Evolutionary conservation across 139 green algal genomes (phyloP), one percentile per base, ranked within the genome.

Genomic region (Volvox reticuliferus): DNA sequence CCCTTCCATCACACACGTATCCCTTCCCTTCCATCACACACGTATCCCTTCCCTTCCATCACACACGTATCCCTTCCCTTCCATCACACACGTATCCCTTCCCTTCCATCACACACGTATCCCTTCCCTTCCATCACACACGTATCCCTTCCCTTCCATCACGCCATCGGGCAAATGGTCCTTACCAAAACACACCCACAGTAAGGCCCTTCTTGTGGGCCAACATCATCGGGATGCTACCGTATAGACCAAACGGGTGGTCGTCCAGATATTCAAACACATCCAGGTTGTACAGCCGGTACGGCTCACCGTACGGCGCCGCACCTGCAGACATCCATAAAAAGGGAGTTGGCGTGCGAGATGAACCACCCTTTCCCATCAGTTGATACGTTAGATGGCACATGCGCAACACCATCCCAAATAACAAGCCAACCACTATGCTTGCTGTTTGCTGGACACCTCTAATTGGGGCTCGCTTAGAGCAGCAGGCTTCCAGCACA

Each of bases 251-350:
- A 94, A 99, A 99, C 18, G 97, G 96, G 3, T 95, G 98, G 69
- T 99, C 94, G 19, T 95, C 65, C 33, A 97, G 78, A 92, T 99
- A 99, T 95, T 99, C 98, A 94, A 99, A 99, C 80, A 99, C 98
- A 92, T 99, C 98, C 91, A 99, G 94, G 93, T 99, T 99, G 96
- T 99, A 99, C 86, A 99, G 93, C 35, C 98, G 94, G 96, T 99
- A 99, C 32, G 98, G 98, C 86, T 99, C 98, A 44, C 88, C 95
- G 61, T 94, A 89, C 36, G 87, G 87, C 0, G 87, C 75, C 6
- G 62, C 77, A 22, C 87, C 87, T 91, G 87, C 71, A 32, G 26
- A 18, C 22, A 75, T 14, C 9, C 67, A 28, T 3, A 75, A 55
- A 55, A 5, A 55, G 44, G 9, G 44, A 55, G 44, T 55, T 55